Conservation (phyloP, 257 asterid genomes). For the Solanum lycopersicoides region DNA sequence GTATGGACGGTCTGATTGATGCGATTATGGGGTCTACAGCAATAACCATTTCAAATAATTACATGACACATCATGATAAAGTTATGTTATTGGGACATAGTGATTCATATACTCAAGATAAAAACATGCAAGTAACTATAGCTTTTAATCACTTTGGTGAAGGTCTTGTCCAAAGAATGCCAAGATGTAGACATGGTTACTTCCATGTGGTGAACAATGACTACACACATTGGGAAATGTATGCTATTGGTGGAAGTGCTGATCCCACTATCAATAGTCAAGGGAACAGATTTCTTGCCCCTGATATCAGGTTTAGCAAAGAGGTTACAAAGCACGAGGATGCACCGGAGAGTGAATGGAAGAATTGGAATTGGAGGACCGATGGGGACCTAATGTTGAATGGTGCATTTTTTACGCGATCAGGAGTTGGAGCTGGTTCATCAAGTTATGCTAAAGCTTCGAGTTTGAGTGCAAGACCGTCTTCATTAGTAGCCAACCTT, state of each 20-base stretch:
- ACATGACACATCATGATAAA: conserved; percentile 66
- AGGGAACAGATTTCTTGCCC: conserved; percentile 80
- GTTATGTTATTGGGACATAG: conserved; percentile 81
- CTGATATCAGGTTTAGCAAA: conserved; percentile 38
- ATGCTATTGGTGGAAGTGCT: conserved; percentile 91
- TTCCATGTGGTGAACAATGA: conserved; percentile 89
- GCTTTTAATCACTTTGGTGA: conserved; percentile 82
- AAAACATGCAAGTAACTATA: conserved; percentile 65
- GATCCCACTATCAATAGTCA: conserved; percentile 70
- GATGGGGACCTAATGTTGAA: conserved; percentile 80
- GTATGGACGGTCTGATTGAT: conserved; percentile 61
- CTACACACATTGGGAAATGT: conserved; percentile 92
- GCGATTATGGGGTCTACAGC: conserved; percentile 65
- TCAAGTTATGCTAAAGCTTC: conserved; percentile 37
- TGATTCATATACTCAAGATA: conserved; percentile 46
- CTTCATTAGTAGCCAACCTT: conserved; percentile 22
- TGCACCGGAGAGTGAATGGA: conserved; percentile 59
- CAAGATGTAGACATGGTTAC: conserved; percentile 78
- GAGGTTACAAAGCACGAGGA: conserved; percentile 80
- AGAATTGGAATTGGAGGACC: conserved; percentile 76
- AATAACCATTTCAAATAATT: conserved; percentile 61
- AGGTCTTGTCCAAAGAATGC: conserved; percentile 90
- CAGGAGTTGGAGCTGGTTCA: conserved; percentile 52
- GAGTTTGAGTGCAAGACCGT: conserved; percentile 35
- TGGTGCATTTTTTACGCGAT: conserved; percentile 59